Evolutionary conservation across 805 yeast genomes (phyloP).

Genomic region (Pichia thaimueangensis): DNA sequence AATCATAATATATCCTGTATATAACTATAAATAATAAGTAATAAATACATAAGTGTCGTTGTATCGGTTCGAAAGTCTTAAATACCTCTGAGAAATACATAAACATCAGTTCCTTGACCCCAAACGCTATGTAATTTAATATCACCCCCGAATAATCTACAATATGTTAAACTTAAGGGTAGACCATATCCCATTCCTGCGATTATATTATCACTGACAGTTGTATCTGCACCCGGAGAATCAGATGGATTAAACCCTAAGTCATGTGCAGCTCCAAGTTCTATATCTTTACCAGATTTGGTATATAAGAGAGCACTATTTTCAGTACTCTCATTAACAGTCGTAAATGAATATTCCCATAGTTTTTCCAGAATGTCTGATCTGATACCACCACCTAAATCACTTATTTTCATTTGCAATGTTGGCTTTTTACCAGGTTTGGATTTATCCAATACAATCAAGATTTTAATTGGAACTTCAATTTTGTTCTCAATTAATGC

Average conservation of each 20-base stretch:
- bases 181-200: constrained; percentile 98
- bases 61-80: too few species aligned
- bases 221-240: constrained; percentile 8
- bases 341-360: constrained; percentile 82
- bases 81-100: constrained; percentile 41
- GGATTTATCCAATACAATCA: constrained; percentile 36
- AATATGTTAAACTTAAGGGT: constrained; percentile 74
- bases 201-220: constrained; percentile 36
- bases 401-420: constrained; percentile 72
- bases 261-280: constrained; percentile 34
- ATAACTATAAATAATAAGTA: background rate
- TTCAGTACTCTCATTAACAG: constrained; percentile 35
- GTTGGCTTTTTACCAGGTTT: constrained; percentile 24
- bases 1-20: background rate
- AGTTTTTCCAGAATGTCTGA: constrained; percentile 59
- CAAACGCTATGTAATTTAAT: constrained; percentile 62
- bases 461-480: constrained; percentile 39
- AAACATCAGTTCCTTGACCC: constrained; percentile 79
- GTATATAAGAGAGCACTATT: background rate
- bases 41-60: background rate
- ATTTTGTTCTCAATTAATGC: constrained; percentile 74
- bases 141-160: constrained; percentile 66
- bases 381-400: constrained; percentile 84
- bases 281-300: constrained; percentile 26
- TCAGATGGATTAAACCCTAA: constrained; percentile 44